phyloP scores from a whole-genome alignment of 352 stramenopile species.

The Pythium dissotocum region DNA sequence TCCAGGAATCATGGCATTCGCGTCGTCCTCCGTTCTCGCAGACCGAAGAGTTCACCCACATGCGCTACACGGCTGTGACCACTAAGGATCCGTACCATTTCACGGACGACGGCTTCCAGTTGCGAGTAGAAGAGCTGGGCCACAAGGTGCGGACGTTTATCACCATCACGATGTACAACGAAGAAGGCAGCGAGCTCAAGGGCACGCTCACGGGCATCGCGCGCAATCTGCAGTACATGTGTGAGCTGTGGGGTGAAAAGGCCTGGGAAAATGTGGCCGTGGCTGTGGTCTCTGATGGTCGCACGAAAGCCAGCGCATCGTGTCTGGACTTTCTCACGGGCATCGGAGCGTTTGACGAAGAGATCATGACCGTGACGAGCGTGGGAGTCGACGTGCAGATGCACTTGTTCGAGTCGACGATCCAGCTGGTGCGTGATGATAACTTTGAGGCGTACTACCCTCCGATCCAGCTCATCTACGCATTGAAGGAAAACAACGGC shows the following conservation, averaged over 20 bases:
- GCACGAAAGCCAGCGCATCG: constrained; percentile 39
- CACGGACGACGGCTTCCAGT: constrained; percentile 39
- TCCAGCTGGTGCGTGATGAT: constrained; percentile 42
- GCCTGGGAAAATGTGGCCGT: constrained; percentile 45
- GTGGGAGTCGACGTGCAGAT: constrained; percentile 43
- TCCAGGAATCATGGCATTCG: constrained; percentile 40
- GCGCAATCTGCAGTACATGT: constrained; percentile 42
- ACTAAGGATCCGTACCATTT: constrained; percentile 49
- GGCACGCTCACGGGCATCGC: constrained; percentile 44
- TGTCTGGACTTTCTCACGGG: constrained; percentile 42
- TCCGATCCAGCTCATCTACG: constrained; percentile 51
- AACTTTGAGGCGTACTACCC: constrained; percentile 49
- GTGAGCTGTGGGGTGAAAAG: constrained; percentile 38
- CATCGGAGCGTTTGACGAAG: constrained; percentile 48
- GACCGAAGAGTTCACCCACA: constrained; percentile 41
- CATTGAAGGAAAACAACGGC: constrained; percentile 51
- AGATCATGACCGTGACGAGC: constrained; percentile 54
- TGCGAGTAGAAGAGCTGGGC: constrained; percentile 37
- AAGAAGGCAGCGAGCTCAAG: constrained; percentile 43
- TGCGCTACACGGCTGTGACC: constrained; percentile 51
- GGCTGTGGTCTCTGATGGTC: constrained; percentile 45
- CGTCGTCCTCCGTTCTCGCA: constrained; percentile 32
- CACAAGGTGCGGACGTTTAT: constrained; percentile 48
- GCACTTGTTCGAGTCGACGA: constrained; percentile 48
- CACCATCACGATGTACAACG: constrained; percentile 57